Evolutionary conservation across 352 stramenopile genomes (phyloP).

Genomic region (Blastocystis sp.): DNA sequence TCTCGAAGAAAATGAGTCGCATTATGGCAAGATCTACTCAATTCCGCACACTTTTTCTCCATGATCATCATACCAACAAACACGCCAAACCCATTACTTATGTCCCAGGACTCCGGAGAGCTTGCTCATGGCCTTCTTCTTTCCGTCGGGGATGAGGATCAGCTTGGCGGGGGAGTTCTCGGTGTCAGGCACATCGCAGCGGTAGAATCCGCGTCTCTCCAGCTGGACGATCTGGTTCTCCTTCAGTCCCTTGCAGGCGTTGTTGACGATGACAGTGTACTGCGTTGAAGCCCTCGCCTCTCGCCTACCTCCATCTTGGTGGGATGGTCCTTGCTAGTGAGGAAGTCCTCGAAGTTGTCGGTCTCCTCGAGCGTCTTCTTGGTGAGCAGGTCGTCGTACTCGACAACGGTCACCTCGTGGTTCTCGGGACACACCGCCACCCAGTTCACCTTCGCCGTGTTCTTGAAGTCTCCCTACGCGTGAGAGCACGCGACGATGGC

Average conservation of each 20-base stretch:
- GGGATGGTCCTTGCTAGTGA: constrained; percentile 73
- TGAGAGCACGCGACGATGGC: background rate
- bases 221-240: constrained; percentile 90
- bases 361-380: constrained; percentile 95
- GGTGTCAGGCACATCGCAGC: constrained; percentile 73
- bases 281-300: background rate
- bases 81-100: constrained; percentile 54
- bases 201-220: constrained; percentile 92
- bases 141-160: constrained; percentile 97
- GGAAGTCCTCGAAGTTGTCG: constrained; percentile 89
- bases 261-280: constrained; percentile 78
- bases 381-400: constrained; percentile 95
- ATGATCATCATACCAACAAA: too few species aligned
- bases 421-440: constrained; percentile 72
- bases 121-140: constrained; percentile 69
- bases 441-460: constrained; percentile 78
- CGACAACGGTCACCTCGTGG: constrained; percentile 72
- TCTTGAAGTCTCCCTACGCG: constrained; percentile 68
- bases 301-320: constrained; percentile 75
- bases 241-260: constrained; percentile 82
- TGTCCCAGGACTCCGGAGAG: constrained; percentile 53
- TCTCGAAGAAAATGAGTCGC: too few species aligned
- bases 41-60: too few species aligned
- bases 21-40: too few species aligned
- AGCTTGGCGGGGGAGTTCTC: constrained; percentile 67